phyloP scores from a whole-genome alignment of 208 protist species.

The Leishmania amazonensis region DNA sequence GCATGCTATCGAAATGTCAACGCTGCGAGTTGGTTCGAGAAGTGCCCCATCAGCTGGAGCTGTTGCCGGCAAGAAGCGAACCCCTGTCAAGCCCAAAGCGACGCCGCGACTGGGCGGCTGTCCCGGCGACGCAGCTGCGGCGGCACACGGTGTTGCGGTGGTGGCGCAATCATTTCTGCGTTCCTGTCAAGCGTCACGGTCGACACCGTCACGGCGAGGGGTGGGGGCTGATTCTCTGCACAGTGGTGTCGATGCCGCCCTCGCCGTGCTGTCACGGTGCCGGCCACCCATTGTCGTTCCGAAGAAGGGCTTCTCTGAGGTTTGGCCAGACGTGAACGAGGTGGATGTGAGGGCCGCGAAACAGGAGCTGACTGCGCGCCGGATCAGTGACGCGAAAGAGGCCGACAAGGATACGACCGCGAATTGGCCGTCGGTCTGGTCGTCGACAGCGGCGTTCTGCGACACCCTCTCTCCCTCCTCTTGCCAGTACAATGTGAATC shows the following conservation, averaged over 20 bases:
- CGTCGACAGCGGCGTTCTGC: constrained; percentile 23
- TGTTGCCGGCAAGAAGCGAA: background rate
- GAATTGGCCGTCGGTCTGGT: background rate
- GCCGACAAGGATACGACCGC: background rate
- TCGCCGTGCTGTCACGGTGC: constrained; percentile 7
- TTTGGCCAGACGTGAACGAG: constrained; percentile 39
- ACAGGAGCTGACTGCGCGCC: background rate
- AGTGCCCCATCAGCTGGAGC: background rate
- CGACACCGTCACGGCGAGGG: background rate
- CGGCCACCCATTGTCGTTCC: constrained; percentile 9
- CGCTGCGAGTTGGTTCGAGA: background rate
- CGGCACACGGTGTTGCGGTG: background rate
- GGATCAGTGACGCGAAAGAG: background rate
- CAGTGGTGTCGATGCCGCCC: constrained; percentile 4
- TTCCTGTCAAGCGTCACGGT: background rate
- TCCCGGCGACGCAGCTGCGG: background rate
- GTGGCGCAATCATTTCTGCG: constrained; percentile 24
- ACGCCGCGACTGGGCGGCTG: background rate
- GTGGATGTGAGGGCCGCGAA: constrained; percentile 5
- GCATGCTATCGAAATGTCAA: background rate
- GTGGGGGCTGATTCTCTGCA: background rate
- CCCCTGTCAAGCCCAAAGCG: background rate
- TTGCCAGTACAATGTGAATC: constrained; percentile 65
- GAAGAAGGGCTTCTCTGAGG: constrained; percentile 5
- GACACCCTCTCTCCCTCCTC: constrained; percentile 37